A percentile compares a stretch with the other conserved stretches of the same genome.
These are phyloP conservation scores for Huiozyma sinensis DNA, from an alignment of 805 yeast genomes.

Conservation along the genomic window DNA sequence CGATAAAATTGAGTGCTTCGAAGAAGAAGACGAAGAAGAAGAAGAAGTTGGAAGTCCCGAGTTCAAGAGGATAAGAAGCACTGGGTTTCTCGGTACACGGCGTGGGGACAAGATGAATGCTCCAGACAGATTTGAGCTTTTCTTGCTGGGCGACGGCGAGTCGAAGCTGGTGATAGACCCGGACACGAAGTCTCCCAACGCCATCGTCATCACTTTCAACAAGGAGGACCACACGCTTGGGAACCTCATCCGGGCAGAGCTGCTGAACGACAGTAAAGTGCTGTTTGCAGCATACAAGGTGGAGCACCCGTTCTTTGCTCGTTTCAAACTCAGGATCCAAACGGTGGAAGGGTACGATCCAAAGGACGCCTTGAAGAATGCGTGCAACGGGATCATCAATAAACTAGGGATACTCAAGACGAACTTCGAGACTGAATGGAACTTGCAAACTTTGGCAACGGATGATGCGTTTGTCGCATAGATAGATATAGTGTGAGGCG, in stretches of 20 bases:
- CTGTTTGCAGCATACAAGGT: constrained; percentile 94
- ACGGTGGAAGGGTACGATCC: constrained; percentile 94
- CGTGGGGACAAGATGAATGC: constrained; percentile 67
- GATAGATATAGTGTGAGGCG: no score
- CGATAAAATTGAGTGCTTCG: no score
- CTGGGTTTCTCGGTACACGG: not conserved
- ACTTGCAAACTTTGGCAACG: constrained; percentile 62
- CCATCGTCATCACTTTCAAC: constrained; percentile 85
- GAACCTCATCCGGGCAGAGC: constrained; percentile 75
- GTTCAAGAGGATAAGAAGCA: no score
- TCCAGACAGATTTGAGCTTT: constrained; percentile 97
- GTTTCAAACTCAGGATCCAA: constrained; percentile 87
- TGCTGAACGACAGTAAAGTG: constrained; percentile 79
- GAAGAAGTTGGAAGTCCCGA: no score
- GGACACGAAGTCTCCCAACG: constrained; percentile 90
- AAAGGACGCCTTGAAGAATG: constrained; percentile 77
- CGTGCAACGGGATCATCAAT: constrained; percentile 73
- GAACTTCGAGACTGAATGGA: constrained; percentile 88
- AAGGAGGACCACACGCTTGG: constrained; percentile 97
- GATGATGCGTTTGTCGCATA: constrained; percentile 26
- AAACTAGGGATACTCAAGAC: constrained; percentile 66
- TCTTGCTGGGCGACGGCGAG: constrained; percentile 94
- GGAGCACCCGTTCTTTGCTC: constrained; percentile 95
- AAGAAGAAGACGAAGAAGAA: no score
- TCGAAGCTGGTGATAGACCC: constrained; percentile 87